phyloP scores from a whole-genome alignment of 2,329 filamentous ascomycete genomes.

The Cercospora sp. region DNA sequence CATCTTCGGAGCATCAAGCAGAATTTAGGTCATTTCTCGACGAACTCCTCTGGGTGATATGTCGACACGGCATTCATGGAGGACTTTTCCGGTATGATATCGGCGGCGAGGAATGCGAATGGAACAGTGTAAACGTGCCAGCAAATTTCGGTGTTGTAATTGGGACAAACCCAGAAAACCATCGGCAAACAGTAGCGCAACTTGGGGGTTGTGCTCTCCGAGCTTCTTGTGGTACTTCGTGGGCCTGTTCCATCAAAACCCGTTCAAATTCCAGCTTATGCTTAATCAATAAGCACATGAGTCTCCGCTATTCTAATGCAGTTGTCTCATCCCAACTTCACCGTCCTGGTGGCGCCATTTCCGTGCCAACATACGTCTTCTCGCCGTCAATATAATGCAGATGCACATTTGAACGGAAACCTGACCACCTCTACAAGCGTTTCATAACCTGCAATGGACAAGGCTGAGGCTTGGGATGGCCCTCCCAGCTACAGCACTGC shows the following conservation, averaged over 20 bases:
- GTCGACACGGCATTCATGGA: not conserved
- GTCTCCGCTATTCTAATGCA: not conserved
- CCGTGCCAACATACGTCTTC: not conserved
- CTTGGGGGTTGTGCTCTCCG: not conserved
- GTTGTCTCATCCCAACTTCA: not conserved
- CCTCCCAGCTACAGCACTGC: not conserved
- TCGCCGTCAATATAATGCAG: not conserved
- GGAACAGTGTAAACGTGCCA: not conserved
- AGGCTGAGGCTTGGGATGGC: slow-evolving; percentile 1
- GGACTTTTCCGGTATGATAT: not conserved
- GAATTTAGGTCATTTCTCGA: not conserved
- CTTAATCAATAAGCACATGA: not conserved
- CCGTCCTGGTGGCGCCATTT: not conserved
- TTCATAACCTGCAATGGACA: not conserved
- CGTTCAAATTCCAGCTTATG: not conserved
- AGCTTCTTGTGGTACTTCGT: not conserved
- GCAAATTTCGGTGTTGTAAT: not conserved
- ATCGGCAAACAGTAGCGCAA: not conserved
- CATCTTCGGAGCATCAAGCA: not conserved
- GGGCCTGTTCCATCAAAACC: not conserved
- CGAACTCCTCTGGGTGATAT: not conserved
- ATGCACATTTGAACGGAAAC: not conserved
- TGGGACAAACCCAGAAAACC: not conserved
- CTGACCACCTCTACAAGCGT: not conserved
- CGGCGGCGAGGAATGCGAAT: not conserved